phyloP scores from a whole-genome alignment of 495 filamentous ascomycete genomes.

The Neurospora sp. region DNA sequence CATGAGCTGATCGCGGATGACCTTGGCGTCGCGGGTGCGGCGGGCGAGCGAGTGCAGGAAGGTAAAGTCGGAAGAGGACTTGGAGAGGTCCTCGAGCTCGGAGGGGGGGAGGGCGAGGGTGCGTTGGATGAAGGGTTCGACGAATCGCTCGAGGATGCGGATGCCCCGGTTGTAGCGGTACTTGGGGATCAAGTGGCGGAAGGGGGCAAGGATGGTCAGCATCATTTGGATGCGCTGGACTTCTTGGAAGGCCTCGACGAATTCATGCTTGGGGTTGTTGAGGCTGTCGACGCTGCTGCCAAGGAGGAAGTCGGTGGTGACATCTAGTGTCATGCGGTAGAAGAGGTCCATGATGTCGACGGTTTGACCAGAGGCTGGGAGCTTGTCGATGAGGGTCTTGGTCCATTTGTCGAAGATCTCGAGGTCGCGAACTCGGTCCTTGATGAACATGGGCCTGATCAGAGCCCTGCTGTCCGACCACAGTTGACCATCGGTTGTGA shows the following conservation, averaged over 20 bases:
- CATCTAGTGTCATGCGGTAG: constrained; percentile 46
- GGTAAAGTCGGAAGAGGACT: constrained; percentile 30
- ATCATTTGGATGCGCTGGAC: constrained; percentile 42
- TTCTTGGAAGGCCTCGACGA: constrained; percentile 43
- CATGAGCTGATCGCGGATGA: constrained; percentile 50
- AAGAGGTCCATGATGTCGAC: constrained; percentile 45
- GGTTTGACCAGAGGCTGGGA: constrained; percentile 29
- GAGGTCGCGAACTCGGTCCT: constrained; percentile 35
- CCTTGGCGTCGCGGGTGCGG: constrained; percentile 33
- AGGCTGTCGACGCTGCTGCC: constrained; percentile 44
- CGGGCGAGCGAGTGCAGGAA: constrained; percentile 41
- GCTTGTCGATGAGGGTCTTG: constrained; percentile 28
- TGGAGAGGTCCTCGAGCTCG: constrained; percentile 40
- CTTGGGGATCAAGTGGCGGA: constrained; percentile 33
- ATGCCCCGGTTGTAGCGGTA: constrained; percentile 33
- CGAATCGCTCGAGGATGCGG: constrained; percentile 37
- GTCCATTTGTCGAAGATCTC: constrained; percentile 44
- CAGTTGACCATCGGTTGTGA: constrained; percentile 44
- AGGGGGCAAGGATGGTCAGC: constrained; percentile 33
- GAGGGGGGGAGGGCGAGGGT: constrained; percentile 37
- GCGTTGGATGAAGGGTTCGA: constrained; percentile 42
- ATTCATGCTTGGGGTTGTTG: constrained; percentile 38
- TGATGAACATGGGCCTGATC: constrained; percentile 50
- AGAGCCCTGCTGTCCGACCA: constrained; percentile 45
- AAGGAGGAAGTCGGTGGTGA: constrained; percentile 50